A percentile compares a stretch with the other conserved stretches of the same genome.
Conservation (phyloP, 225 moss, liverwort and hornwort species). For the Bryoerythrophyllum caledonicum region DNA sequence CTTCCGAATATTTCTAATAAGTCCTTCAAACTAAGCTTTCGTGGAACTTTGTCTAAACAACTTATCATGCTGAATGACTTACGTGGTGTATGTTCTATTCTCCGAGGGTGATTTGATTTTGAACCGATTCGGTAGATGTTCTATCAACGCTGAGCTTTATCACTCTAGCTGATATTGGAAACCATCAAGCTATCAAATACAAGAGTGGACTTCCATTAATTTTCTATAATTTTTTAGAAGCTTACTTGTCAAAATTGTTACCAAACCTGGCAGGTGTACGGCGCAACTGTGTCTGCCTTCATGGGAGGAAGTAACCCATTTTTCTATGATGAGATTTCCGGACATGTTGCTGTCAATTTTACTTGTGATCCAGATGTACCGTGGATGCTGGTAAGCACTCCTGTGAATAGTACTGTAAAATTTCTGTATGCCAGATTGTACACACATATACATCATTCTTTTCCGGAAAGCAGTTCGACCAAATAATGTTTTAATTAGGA, state of each 20-base stretch:
- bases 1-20: background rate
- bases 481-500: background rate
- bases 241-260: slow-evolving; percentile 13
- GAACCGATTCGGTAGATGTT: background rate
- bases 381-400: slow-evolving; percentile 70
- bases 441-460: background rate
- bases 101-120: background rate
- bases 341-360: slow-evolving; percentile 73
- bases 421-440: background rate
- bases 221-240: background rate
- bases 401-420: background rate
- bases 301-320: slow-evolving; percentile 90
- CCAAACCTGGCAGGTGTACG: slow-evolving; percentile 61
- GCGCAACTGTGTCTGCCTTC: slow-evolving; percentile 69
- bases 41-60: background rate
- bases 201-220: background rate
- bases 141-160: slow-evolving; percentile 10
- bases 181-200: background rate
- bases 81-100: background rate
- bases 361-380: slow-evolving; percentile 82
- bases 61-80: background rate
- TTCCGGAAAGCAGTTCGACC: background rate
- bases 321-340: slow-evolving; percentile 62
- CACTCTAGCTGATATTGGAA: background rate
- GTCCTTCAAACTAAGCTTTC: background rate